These are phyloP conservation scores for Cryptococcus sp. DNA, from an alignment of 1,284 basidiomycete species.

Conservation along the genomic window DNA sequence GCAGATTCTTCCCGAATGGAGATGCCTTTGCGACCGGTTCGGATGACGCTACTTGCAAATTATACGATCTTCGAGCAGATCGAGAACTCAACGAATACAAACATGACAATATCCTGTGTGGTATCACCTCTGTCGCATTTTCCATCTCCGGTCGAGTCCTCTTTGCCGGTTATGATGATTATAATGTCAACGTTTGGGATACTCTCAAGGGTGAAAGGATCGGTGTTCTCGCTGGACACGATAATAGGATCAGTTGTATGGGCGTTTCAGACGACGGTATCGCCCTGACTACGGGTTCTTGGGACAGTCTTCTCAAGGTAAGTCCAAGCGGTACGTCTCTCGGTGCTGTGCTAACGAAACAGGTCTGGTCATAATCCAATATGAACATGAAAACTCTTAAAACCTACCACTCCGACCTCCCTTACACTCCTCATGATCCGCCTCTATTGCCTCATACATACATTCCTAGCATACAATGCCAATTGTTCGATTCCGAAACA, in stretches of 20 bases:
- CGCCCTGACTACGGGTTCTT: conserved; percentile 95
- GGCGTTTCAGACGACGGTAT: conserved; percentile 94
- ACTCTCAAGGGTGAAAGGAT: conserved; percentile 97
- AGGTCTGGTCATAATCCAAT: conserved; percentile 9
- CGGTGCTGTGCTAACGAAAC: neutral
- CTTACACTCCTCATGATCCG: neutral
- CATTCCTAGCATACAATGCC: no score
- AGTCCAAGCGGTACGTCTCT: conserved; percentile 37
- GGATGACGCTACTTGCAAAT: conserved; percentile 94
- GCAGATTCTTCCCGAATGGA: conserved; percentile 97
- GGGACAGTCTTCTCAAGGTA: conserved; percentile 95
- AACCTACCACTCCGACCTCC: neutral
- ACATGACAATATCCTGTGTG: conserved; percentile 97
- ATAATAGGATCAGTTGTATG: conserved; percentile 94
- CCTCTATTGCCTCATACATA: no score
- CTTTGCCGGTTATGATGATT: conserved; percentile 98
- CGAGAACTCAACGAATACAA: conserved; percentile 94
- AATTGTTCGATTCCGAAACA: no score
- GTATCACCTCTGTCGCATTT: conserved; percentile 97
- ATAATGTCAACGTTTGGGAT: conserved; percentile 99
- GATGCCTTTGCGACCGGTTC: conserved; percentile 98
- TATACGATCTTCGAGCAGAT: conserved; percentile 97
- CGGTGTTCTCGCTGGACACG: conserved; percentile 92
- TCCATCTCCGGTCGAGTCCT: conserved; percentile 94
- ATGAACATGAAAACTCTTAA: neutral